Evolutionary conservation across 129 eudicot genomes (phyloP), one percentile per base, ranked within the genome.

Genomic region (Chrysanthemum seticuspe): DNA sequence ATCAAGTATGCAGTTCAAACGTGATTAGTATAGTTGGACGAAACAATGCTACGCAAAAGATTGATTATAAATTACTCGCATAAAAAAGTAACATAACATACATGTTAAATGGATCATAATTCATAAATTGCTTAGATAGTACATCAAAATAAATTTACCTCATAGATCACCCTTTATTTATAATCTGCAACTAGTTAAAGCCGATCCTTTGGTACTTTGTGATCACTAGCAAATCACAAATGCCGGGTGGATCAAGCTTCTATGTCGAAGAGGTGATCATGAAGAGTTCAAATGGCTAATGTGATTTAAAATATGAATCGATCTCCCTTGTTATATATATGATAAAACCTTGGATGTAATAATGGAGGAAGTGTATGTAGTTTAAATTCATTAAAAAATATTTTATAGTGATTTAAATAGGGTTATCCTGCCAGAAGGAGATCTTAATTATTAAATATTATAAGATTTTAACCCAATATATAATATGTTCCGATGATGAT

Each of bases 231-330:
- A 0, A 0, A 40, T 59, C 36, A 3, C 34, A 3, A 59, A 19
- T 11, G 36, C 27, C 36, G 36, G 2, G 3, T 59, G 64, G 64
- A 21, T 59, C 36, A 9, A n/a, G 64, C 34, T 19, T 10, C 27
- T 14, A 31, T 2, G 9, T 59, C 7, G 36, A 3, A 31, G 15
- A 59, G 64, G 10, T 4, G 64, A 59, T 59, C 64, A 59, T 59
- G 36, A 59, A 59, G 64, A 21, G 64, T 59, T 59, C 36, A 21
- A 21, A 59, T 59, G 64, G 64, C 23, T 59, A 59, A 59, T 23
- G 36, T 23, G n/a, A 21, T 18, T 23, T 2, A 21, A 58, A 7
- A 54, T 54, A 54, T 55, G 61, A 57, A 18, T 57, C 1, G 3
- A 25, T 57, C 29, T 57, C 13, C 21, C 34, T 59, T 9, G 64